Evolutionary conservation across 441 rosid species (phyloP), one percentile per base, ranked within the genome.

Genomic region (Theobroma grandiflorum): DNA sequence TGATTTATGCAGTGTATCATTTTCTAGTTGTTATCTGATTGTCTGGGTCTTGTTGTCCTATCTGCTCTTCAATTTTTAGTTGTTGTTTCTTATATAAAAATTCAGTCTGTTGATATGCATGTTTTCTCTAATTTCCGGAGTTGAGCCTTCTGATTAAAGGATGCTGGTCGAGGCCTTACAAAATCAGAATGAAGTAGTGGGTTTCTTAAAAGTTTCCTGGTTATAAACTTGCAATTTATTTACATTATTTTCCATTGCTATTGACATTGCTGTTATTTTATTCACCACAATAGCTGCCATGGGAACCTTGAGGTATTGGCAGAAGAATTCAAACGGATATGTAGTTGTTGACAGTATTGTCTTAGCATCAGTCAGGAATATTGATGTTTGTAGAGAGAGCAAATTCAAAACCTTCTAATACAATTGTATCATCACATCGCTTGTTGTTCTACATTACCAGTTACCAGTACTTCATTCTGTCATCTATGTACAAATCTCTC

Each of bases 161-260:
- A 95, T 95, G 98, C 97, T 97, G 78, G 99, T 97, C 83, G 99
- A 97, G 88, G 97, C 98, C 83, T 85, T 97, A 62, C 99, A 90
- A 84, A 93, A 89, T 88, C 99, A 97, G 87, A 97, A 97, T 84
- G 99, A 97, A 95, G 98, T 97, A 95, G 99, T 95, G 94, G 76
- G 73, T 76, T 74, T 75, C 73, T 40, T 26, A 38, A 35, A 38
- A 67, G 43, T 50, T 53, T 77, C 62, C 63, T 52, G 26, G 26
- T 38, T 43, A 8, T 55, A 65, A 53, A 37, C 55, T 57, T 57
- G 53, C 66, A 49, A 31, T 20, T 26, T 9, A 22, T n/a, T 52
- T 72, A 8, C 49, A 37, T 58, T 73, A 72, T 72, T 72, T 75
- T 49, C 18, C 20, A 45, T 49, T n/a, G 38, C 40, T 79, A 14